Percentiles rank a stretch among this genome's conserved stretches.
Conservation (phyloP, 176 grass and related monocot species). For the Triticum turgidum region DNA sequence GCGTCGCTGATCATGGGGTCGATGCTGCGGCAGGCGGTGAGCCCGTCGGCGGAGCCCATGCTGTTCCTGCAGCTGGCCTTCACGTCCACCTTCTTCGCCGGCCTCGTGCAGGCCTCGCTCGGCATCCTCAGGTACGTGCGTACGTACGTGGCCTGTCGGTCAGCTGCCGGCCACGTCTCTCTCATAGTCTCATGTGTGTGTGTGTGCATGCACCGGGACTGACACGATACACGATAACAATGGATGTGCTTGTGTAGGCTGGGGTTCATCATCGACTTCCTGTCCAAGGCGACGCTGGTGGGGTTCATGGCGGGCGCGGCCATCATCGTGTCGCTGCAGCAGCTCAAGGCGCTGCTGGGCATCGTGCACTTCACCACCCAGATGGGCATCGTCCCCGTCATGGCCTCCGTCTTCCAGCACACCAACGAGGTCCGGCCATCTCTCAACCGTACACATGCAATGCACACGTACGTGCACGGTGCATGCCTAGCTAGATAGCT, state of each 20-base stretch:
- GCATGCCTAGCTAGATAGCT: background rate
- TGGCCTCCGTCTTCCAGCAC: conserved; percentile 77
- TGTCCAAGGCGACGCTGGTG: conserved; percentile 91
- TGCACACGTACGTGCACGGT: no score
- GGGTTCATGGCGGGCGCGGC: conserved; percentile 99
- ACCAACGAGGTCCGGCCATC: conserved; percentile 43
- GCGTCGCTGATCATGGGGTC: conserved; percentile 95
- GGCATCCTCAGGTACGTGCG: conserved; percentile 62
- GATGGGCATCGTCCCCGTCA: conserved; percentile 87
- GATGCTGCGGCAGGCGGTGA: conserved; percentile 79
- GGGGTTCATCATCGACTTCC: conserved; percentile 87
- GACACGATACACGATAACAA: no score
- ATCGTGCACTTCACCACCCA: conserved; percentile 91
- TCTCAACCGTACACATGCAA: no score
- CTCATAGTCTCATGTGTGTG: no score
- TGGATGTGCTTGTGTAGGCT: conserved; percentile 20
- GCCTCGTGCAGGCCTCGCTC: conserved; percentile 87
- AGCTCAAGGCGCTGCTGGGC: conserved; percentile 82
- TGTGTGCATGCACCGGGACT: no score
- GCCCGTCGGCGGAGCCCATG: conserved; percentile 54
- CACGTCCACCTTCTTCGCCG: conserved; percentile 86
- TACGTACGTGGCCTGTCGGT: no score
- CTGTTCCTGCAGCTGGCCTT: conserved; percentile 98
- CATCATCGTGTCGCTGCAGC: conserved; percentile 90
- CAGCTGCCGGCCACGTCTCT: no score